Evolutionary conservation across 768 basidiomycete genomes (phyloP).

Genomic region (Lentinula boryana): DNA sequence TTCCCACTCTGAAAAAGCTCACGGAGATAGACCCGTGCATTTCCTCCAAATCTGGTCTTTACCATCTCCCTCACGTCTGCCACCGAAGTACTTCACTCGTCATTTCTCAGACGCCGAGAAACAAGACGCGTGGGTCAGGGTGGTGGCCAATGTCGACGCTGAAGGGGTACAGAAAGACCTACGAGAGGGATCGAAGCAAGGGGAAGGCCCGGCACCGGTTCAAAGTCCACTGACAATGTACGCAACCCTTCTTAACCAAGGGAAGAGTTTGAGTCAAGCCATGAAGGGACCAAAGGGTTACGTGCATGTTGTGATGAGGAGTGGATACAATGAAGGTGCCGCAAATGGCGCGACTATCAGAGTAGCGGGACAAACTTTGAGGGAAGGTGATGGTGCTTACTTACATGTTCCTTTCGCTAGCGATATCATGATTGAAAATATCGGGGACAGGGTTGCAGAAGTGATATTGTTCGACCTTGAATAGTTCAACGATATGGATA

Average conservation of each 20-base stretch:
- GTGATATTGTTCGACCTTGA: constrained; percentile 78
- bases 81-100: constrained; percentile 83
- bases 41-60: constrained; percentile 52
- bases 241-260: constrained; percentile 65
- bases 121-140: constrained; percentile 56
- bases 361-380: constrained; percentile 46
- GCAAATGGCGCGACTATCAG: constrained; percentile 55
- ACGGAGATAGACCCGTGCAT: constrained; percentile 37
- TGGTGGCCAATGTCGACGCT: constrained; percentile 70
- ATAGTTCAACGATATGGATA: constrained; percentile 12
- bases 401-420: constrained; percentile 39
- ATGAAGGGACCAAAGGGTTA: constrained; percentile 63
- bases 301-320: constrained; percentile 80
- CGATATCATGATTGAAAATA: constrained; percentile 48
- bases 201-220: constrained; percentile 75
- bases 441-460: constrained; percentile 63
- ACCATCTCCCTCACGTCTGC: constrained; percentile 38
- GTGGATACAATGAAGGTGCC: constrained; percentile 63
- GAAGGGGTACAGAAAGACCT: constrained; percentile 46
- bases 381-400: constrained; percentile 89
- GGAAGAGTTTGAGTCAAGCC: constrained; percentile 44
- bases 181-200: constrained; percentile 65
- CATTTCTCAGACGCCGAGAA: constrained; percentile 84
- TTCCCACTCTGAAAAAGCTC: constrained; percentile 60
- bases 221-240: constrained; percentile 64